phyloP scores from a whole-genome alignment of 2,329 filamentous ascomycete genomes.

The Fusarium sp. region DNA sequence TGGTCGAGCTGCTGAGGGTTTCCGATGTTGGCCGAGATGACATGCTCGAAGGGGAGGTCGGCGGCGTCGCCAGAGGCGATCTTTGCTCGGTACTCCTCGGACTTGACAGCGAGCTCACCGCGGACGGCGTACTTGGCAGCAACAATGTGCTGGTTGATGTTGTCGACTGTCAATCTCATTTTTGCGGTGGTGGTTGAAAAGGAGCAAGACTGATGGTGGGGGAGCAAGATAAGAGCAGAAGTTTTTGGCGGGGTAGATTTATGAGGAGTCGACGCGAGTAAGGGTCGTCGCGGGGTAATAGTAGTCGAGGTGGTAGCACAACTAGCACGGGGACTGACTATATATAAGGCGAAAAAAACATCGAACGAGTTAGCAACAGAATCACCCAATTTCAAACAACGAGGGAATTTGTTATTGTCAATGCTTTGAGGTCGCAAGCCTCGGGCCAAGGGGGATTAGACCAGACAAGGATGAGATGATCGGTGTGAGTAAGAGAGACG shows the following conservation, averaged over 20 bases:
- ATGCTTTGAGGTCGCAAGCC: constrained; percentile 29
- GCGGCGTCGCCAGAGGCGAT: constrained; percentile 68
- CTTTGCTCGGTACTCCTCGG: constrained; percentile 86
- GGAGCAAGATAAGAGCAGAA: constrained; percentile 29
- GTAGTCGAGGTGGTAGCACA: constrained; percentile 39
- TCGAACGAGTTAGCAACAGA: constrained; percentile 42
- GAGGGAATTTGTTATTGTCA: constrained; percentile 26
- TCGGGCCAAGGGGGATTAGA: constrained; percentile 29
- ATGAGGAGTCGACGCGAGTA: constrained; percentile 31
- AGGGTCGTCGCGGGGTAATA: constrained; percentile 47
- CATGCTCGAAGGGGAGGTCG: constrained; percentile 83
- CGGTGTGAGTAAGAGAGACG: constrained; percentile 25
- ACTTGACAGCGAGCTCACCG: constrained; percentile 93
- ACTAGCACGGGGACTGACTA: constrained; percentile 29
- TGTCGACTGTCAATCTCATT: constrained; percentile 76
- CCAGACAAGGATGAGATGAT: constrained; percentile 34
- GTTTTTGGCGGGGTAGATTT: constrained; percentile 43
- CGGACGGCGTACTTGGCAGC: constrained; percentile 96
- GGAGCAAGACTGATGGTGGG: constrained; percentile 43
- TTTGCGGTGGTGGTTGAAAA: constrained; percentile 47
- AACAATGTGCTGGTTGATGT: constrained; percentile 92
- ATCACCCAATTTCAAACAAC: constrained; percentile 22
- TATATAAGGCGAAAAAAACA: constrained; percentile 32
- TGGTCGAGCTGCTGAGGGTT: constrained; percentile 99
- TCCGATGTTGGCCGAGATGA: constrained; percentile 98